Conservation (phyloP, 805 yeast genomes). For the Candida nanaspora region DNA sequence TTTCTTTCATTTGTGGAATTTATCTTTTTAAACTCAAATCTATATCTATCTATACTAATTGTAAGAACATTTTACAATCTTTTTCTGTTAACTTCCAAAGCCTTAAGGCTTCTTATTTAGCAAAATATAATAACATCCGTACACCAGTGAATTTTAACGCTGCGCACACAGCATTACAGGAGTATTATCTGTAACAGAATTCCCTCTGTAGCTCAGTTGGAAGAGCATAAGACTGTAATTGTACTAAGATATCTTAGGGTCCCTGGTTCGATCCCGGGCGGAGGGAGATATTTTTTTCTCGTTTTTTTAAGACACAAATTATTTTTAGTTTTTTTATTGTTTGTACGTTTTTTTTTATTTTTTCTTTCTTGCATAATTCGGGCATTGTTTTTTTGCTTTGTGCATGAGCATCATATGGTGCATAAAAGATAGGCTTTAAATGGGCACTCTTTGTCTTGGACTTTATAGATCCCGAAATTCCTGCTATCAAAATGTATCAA, state of each 20-base stretch:
- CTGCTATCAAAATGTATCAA: too few relatives aligned
- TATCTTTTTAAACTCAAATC: too few relatives aligned
- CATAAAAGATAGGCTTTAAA: background rate
- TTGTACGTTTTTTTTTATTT: background rate
- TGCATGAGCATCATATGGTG: background rate
- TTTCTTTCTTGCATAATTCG: too few relatives aligned
- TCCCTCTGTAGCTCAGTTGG: conserved; percentile 1
- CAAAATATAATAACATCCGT: too few relatives aligned
- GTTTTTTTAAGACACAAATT: background rate
- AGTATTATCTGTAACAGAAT: background rate
- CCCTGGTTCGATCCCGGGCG: conserved; percentile 2
- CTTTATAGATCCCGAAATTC: too few relatives aligned
- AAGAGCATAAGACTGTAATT: conserved; percentile 1
- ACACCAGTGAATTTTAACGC: too few relatives aligned
- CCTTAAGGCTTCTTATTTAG: too few relatives aligned
- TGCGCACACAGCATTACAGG: background rate
- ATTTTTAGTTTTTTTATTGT: background rate
- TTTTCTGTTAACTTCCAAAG: too few relatives aligned
- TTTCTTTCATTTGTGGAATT: too few relatives aligned
- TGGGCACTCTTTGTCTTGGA: too few relatives aligned
- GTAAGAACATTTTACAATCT: too few relatives aligned
- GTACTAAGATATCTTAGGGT: background rate
- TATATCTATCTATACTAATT: too few relatives aligned
- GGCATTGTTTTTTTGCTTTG: background rate
- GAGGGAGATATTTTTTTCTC: background rate